Evolutionary conservation across 2,329 filamentous ascomycete genomes (phyloP).

Genomic region (Didymella sp.): DNA sequence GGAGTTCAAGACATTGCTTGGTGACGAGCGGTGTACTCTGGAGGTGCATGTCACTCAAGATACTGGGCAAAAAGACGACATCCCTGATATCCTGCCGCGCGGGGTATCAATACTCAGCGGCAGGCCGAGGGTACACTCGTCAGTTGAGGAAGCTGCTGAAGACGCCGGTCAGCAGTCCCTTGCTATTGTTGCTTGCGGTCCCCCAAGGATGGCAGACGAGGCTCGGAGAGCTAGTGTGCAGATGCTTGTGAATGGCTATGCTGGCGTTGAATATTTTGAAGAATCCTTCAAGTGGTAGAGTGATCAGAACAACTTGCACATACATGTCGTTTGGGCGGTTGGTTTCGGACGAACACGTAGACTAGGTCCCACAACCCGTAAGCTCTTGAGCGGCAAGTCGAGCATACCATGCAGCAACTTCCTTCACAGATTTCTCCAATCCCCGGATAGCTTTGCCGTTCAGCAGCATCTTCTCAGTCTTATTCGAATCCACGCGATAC

Average conservation of each 20-base stretch:
- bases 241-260: constrained; percentile 37
- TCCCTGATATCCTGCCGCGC: constrained; percentile 24
- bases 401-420: constrained; percentile 43
- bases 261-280: constrained; percentile 55
- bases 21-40: constrained; percentile 35
- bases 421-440: constrained; percentile 34
- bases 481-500: constrained; percentile 38
- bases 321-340: background rate
- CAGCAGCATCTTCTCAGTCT: constrained; percentile 37
- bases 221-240: constrained; percentile 51
- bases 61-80: constrained; percentile 33
- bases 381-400: constrained; percentile 10
- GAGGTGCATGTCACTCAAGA: constrained; percentile 40
- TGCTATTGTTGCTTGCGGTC: constrained; percentile 56
- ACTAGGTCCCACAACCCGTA: background rate
- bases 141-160: constrained; percentile 45
- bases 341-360: background rate
- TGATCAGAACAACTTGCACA: background rate
- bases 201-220: constrained; percentile 55
- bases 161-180: constrained; percentile 38
- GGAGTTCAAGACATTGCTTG: constrained; percentile 30
- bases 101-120: constrained; percentile 41
- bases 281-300: constrained; percentile 56
- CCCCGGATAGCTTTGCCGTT: constrained; percentile 27
- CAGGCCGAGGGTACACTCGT: constrained; percentile 49